Percentiles rank a stretch among this genome's conserved stretches.
phyloP scores from a whole-genome alignment of 2,329 filamentous ascomycete genomes.

The Cladosporium austrohemisphaericum region DNA sequence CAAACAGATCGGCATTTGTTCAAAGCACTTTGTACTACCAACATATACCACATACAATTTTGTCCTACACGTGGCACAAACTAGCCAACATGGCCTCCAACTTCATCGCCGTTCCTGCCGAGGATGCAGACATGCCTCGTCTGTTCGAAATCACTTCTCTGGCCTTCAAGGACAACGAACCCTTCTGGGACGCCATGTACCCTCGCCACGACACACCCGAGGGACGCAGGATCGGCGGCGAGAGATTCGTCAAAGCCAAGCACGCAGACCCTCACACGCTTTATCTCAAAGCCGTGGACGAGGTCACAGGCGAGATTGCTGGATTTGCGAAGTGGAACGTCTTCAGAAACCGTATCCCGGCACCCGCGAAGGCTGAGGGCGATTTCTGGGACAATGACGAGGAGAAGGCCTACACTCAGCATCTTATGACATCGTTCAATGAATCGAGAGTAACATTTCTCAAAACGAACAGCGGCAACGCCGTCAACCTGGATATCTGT shows the following conservation, averaged over 20 bases:
- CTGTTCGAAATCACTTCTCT: constrained; percentile 29
- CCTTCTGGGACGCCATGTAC: constrained; percentile 27
- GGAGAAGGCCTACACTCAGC: constrained; percentile 22
- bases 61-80: not conserved
- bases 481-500: constrained; percentile 29
- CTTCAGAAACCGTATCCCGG: constrained; percentile 21
- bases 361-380: constrained; percentile 11
- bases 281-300: constrained; percentile 31
- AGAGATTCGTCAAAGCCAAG: constrained; percentile 23
- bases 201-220: constrained; percentile 26
- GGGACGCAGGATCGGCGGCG: constrained; percentile 24
- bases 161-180: constrained; percentile 29
- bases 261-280: constrained; percentile 23
- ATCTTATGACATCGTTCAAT: constrained; percentile 23
- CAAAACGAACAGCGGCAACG: constrained; percentile 23
- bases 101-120: constrained; percentile 22
- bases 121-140: constrained; percentile 29
- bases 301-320: constrained; percentile 24
- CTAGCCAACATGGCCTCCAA: constrained; percentile 20
- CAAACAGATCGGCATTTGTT: too few relatives aligned
- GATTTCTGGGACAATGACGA: constrained; percentile 24
- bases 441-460: constrained; percentile 23
- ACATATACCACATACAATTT: too few relatives aligned
- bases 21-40: too few relatives aligned
- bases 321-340: constrained; percentile 34